Evolutionary conservation across 2,329 filamentous ascomycete species (phyloP).

Genomic region (Hypoxylon sp.): DNA sequence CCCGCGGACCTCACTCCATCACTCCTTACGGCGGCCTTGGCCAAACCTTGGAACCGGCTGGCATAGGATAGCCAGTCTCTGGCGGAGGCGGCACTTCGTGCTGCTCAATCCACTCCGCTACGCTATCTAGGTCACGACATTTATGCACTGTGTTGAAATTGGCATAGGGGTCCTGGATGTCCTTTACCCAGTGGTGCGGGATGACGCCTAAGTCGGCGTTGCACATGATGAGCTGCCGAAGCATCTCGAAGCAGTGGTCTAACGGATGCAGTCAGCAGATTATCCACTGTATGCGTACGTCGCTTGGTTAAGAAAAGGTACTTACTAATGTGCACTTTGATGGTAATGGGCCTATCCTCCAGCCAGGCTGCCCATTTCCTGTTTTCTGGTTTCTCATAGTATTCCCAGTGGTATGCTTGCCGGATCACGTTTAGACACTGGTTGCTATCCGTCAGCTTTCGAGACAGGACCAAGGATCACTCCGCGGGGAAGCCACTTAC

Average conservation of each 20-base stretch:
- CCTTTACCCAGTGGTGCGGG: slow-evolving; percentile 9
- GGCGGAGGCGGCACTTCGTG: slow-evolving; percentile 7
- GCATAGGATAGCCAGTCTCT: slow-evolving; percentile 6
- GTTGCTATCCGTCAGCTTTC: background rate
- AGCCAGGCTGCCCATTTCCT: slow-evolving; percentile 10
- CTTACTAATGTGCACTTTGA: slow-evolving; percentile 17
- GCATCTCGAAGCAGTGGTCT: slow-evolving; percentile 14
- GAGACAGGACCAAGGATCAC: no score
- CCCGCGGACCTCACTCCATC: background rate
- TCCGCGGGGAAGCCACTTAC: background rate
- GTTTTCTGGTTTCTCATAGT: slow-evolving; percentile 13
- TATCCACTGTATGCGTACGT: background rate
- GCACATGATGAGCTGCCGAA: slow-evolving; percentile 15
- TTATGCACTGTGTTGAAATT: slow-evolving; percentile 12
- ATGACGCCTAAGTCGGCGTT: slow-evolving; percentile 10
- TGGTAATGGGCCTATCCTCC: background rate
- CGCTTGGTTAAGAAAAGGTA: background rate
- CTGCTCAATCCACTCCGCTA: slow-evolving; percentile 1
- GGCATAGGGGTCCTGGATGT: slow-evolving; percentile 9
- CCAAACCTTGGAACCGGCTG: slow-evolving; percentile 6
- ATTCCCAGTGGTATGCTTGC: slow-evolving; percentile 2
- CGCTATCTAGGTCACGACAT: slow-evolving; percentile 10
- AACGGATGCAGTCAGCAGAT: background rate
- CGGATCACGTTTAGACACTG: slow-evolving; percentile 12
- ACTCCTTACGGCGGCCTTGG: slow-evolving; percentile 1